Evolutionary conservation across 1,284 basidiomycete species (phyloP), one percentile per base, ranked within the genome.

Genomic region (Ustilago sp.): DNA sequence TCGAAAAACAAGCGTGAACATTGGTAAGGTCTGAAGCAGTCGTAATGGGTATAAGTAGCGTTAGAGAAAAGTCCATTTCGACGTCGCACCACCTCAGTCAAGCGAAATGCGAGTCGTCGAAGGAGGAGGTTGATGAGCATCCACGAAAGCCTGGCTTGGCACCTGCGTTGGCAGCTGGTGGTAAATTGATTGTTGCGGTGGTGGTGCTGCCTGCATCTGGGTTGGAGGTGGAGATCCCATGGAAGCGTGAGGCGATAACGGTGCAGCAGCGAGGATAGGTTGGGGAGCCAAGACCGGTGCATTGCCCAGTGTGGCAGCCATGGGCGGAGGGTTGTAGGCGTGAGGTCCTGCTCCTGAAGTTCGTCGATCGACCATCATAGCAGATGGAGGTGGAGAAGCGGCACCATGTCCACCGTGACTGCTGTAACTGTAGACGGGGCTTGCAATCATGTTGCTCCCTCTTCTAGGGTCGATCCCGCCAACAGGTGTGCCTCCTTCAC

Each of bases 71-170:
- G 4, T 4, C 15, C 15, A 31, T 31, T 4, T 17, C 19, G 19
- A 13, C 45, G 15, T 47, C 15, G 23, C 12, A 28, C 23, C 23
- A 28, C 31, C 19, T 32, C 11, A 73, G 34, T 73, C 70, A 19
- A 73, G 57, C 9, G 64, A 73, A 53, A 73, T 62, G 31, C 70
- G 63, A 3, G 64, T 63, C 35, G 60, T 39, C 4, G 69, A 53
- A 19, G 69, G 69, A 12, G 47, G 43, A 2, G 64, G 63, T 23
- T 63, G 55, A 31, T 62, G 63, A 8, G 59, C 28, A n/a, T 56
- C 48, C 11, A 55, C 19, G 31, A 54, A 59, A 1, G 55, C 31
- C 17, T 53, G 59, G 12, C 17, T 45, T 31, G 57, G 57, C 31
- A 39, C n/a, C 11, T 59, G 57, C 19, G 59, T 7, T 19, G 43